Conservation (phyloP, 2,329 filamentous ascomycete genomes). For the Sclerotinia glacialis region DNA sequence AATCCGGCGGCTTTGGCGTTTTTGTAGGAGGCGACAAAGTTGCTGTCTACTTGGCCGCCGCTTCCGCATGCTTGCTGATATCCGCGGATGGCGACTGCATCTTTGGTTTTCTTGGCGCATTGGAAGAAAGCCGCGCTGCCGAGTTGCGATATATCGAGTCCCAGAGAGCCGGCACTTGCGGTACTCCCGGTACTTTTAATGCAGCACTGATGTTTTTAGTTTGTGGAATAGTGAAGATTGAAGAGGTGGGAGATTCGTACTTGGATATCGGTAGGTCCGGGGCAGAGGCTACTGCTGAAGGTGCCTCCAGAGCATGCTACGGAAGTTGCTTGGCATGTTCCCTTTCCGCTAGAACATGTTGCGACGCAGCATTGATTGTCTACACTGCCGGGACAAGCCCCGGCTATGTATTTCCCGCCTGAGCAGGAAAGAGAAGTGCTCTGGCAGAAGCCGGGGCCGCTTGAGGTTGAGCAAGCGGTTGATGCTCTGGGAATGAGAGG, state of each 20-base stretch:
- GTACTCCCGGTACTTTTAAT: slow-evolving; percentile 15
- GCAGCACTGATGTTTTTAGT: slow-evolving; percentile 26
- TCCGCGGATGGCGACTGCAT: slow-evolving; percentile 27
- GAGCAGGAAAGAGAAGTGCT: slow-evolving; percentile 25
- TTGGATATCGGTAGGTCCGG: slow-evolving; percentile 26
- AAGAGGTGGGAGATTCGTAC: not conserved
- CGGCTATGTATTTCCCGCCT: slow-evolving; percentile 21
- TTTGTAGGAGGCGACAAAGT: slow-evolving; percentile 29
- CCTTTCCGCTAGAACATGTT: slow-evolving; percentile 24
- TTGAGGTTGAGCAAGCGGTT: slow-evolving; percentile 24
- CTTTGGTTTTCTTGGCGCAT: slow-evolving; percentile 26
- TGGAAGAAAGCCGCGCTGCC: slow-evolving; percentile 24
- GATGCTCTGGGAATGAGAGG: slow-evolving; percentile 21
- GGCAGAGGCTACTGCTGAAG: slow-evolving; percentile 26
- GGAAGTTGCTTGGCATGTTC: slow-evolving; percentile 25
- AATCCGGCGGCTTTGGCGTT: slow-evolving; percentile 31
- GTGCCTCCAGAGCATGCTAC: slow-evolving; percentile 24
- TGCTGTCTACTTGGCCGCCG: slow-evolving; percentile 29
- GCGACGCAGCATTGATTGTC: slow-evolving; percentile 31
- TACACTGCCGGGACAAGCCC: slow-evolving; percentile 26
- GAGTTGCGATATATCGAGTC: slow-evolving; percentile 27
- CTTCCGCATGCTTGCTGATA: slow-evolving; percentile 28
- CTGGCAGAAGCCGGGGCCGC: slow-evolving; percentile 25
- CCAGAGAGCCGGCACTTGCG: slow-evolving; percentile 17
- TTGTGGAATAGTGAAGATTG: no score